A percentile compares a stretch with the other conserved stretches of the same genome.
phyloP scores from a whole-genome alignment of 2,329 filamentous ascomycete genomes.

The Penicillium digitatum region DNA sequence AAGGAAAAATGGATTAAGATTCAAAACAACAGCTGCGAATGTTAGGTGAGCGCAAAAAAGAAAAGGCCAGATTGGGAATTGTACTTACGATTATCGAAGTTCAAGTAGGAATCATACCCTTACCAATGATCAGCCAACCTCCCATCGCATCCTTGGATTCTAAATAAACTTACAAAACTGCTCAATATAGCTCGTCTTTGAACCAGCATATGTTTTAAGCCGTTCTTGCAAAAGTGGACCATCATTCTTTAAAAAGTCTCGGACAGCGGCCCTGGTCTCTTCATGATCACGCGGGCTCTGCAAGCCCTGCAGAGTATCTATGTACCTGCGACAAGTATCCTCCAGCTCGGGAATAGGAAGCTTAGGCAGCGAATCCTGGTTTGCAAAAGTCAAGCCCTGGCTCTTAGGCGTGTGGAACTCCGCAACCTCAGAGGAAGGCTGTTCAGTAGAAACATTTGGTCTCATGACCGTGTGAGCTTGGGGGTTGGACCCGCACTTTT shows the following conservation, averaged over 20 bases:
- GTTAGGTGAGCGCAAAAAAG: constrained; percentile 8
- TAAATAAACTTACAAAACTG: constrained; percentile 76
- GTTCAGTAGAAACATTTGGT: constrained; percentile 16
- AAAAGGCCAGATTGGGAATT: background rate
- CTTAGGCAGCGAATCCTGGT: constrained; percentile 84
- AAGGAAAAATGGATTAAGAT: constrained; percentile 96
- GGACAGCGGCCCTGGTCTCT: constrained; percentile 73
- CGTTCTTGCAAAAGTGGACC: constrained; percentile 83
- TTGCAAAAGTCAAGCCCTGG: constrained; percentile 78
- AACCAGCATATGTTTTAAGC: constrained; percentile 82
- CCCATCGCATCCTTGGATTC: background rate
- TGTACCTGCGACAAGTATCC: constrained; percentile 70
- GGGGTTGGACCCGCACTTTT: constrained; percentile 4
- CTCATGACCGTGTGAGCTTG: constrained; percentile 24
- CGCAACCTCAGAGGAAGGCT: constrained; percentile 10
- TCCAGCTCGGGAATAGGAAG: constrained; percentile 89
- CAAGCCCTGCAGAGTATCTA: constrained; percentile 73
- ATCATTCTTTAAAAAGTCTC: constrained; percentile 76
- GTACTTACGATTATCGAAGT: constrained; percentile 76
- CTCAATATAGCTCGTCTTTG: constrained; percentile 94
- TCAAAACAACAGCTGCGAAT: constrained; percentile 72
- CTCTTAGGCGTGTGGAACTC: constrained; percentile 38
- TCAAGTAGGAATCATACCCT: constrained; percentile 99
- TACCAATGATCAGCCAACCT: constrained; percentile 37
- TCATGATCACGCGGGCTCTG: constrained; percentile 76